phyloP scores from a whole-genome alignment of 257 asterid species.

The Coffea eugenioides region DNA sequence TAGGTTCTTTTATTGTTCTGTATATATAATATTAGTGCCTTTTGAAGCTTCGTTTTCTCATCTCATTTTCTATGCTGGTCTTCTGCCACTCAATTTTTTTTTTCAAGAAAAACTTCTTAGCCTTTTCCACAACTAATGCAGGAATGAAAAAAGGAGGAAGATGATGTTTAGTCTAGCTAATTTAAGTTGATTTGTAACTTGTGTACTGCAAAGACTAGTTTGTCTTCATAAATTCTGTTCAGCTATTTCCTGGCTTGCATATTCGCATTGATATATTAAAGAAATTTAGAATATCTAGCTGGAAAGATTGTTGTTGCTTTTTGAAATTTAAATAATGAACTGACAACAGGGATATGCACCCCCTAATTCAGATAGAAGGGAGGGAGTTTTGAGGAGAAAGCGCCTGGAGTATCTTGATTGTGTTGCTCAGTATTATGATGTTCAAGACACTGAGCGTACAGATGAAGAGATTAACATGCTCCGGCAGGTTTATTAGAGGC shows the following conservation, averaged over 20 bases:
- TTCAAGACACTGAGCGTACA: conserved; percentile 82
- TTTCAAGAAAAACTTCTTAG: neutral
- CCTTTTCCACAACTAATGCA: neutral
- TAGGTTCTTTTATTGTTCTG: neutral
- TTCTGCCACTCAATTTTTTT: neutral
- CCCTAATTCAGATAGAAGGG: conserved; percentile 99
- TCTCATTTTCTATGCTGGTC: neutral
- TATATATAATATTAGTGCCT: neutral
- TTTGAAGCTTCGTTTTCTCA: neutral
- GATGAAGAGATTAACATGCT: conserved; percentile 97
- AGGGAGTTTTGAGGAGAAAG: conserved; percentile 85
- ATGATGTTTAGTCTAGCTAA: neutral
- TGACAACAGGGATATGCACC: conserved; percentile 99
- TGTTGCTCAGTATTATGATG: conserved; percentile 84
- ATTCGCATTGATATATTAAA: neutral
- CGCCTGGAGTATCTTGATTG: conserved; percentile 93
- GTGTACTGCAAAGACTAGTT: neutral
- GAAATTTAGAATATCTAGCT: neutral
- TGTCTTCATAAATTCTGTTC: neutral
- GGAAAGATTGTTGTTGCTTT: conserved; percentile 24
- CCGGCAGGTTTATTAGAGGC: conserved; percentile 64
- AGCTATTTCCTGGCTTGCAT: neutral
- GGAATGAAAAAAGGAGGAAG: neutral
- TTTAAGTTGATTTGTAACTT: neutral
- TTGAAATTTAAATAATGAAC: conserved; percentile 57